A percentile compares a stretch with the other conserved stretches of the same genome.
Conservation (phyloP, 139 green algal species). For the Picochlorum sp. region DNA sequence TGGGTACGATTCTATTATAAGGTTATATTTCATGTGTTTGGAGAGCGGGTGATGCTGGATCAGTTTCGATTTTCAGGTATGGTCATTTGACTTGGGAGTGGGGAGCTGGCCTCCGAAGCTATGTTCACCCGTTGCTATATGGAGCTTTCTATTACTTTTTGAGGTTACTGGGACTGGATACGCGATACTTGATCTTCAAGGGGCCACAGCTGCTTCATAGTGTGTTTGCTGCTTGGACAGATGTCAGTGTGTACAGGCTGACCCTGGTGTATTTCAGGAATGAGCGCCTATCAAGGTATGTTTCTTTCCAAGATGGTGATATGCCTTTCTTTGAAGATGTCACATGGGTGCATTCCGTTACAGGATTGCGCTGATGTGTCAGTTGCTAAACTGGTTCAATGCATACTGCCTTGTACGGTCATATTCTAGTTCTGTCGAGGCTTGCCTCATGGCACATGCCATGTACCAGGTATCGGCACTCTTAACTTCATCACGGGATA, state of each 20-base stretch:
- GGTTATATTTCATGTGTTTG: not conserved
- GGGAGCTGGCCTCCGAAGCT: slow-evolving; percentile 42
- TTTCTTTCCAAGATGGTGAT: not conserved
- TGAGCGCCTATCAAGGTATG: not conserved
- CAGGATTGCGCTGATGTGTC: slow-evolving; percentile 43
- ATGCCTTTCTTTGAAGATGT: too few relatives aligned
- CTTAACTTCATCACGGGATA: too few relatives aligned
- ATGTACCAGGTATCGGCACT: slow-evolving; percentile 12
- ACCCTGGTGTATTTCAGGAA: not conserved
- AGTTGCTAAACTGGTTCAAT: slow-evolving; percentile 63
- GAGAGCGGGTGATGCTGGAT: not conserved
- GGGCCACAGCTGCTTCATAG: slow-evolving; percentile 41
- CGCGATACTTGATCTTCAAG: slow-evolving; percentile 12
- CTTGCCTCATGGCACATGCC: slow-evolving; percentile 20
- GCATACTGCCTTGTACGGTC: slow-evolving; percentile 54
- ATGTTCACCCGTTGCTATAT: slow-evolving; percentile 56
- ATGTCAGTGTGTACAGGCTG: slow-evolving; percentile 30
- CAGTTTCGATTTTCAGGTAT: slow-evolving; percentile 32
- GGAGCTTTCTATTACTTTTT: slow-evolving; percentile 37
- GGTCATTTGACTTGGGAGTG: slow-evolving; percentile 70
- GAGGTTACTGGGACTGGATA: slow-evolving; percentile 15
- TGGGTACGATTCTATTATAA: slow-evolving; percentile 28
- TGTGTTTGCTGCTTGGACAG: slow-evolving; percentile 27
- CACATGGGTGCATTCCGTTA: not conserved
- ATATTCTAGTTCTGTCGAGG: slow-evolving; percentile 58